These are phyloP conservation scores for Aspergillus japonicus DNA, from an alignment of 2,329 filamentous ascomycete species.

Conservation along the genomic window DNA sequence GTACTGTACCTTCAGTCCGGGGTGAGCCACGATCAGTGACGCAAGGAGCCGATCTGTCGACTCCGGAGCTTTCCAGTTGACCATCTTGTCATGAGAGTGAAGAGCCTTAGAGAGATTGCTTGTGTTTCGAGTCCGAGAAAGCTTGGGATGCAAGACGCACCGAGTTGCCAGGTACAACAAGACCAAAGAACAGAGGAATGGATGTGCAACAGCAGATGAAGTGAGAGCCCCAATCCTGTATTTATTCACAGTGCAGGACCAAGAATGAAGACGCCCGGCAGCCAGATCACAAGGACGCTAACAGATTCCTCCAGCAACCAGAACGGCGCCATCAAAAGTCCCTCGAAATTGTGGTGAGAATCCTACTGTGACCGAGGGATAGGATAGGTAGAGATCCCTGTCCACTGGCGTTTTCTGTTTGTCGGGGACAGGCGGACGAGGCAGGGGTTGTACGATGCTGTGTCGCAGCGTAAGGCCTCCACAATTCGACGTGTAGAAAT, in stretches of 20 bases:
- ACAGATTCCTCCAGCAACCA: neutral
- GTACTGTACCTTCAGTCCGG: slow-evolving; percentile 23
- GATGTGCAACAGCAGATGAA: neutral
- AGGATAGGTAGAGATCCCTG: neutral
- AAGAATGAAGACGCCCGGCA: neutral
- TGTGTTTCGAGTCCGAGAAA: neutral
- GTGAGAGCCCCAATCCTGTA: neutral
- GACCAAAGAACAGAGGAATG: neutral
- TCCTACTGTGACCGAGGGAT: neutral
- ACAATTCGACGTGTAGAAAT: neutral
- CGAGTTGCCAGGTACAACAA: neutral
- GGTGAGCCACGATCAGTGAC: slow-evolving; percentile 29
- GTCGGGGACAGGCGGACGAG: neutral
- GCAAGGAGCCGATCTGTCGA: slow-evolving; percentile 28
- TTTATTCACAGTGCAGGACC: neutral
- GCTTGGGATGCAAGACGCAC: neutral
- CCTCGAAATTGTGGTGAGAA: neutral
- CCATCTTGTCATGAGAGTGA: slow-evolving; percentile 20
- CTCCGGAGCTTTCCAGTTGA: slow-evolving; percentile 30
- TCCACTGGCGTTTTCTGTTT: neutral
- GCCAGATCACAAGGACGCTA: neutral
- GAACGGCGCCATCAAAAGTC: neutral
- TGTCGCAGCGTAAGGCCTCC: neutral
- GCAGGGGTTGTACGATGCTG: neutral
- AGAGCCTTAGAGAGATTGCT: neutral